Evolutionary conservation across 2,329 filamentous ascomycete genomes (phyloP).

Genomic region (Cryphonectria parasitica): DNA sequence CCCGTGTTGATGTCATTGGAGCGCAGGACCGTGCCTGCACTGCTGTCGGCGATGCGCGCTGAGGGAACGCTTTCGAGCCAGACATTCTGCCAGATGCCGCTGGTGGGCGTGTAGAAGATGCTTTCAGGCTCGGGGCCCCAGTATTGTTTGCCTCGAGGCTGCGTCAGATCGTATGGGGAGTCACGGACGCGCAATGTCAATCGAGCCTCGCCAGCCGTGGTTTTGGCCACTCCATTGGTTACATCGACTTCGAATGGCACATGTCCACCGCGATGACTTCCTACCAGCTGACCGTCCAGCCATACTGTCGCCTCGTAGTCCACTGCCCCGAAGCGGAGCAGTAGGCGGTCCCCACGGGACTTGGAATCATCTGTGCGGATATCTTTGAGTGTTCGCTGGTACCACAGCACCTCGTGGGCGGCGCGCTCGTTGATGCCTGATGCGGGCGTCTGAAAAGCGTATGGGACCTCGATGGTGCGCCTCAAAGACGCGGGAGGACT

Average conservation of each 20-base stretch:
- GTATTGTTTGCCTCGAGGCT: constrained; percentile 71
- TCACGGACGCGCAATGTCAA: constrained; percentile 64
- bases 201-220: constrained; percentile 37
- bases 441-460: constrained; percentile 66
- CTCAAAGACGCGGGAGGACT: constrained; percentile 55
- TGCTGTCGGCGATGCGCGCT: constrained; percentile 57
- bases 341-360: constrained; percentile 44
- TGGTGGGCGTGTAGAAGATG: constrained; percentile 62
- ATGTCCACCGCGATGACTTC: constrained; percentile 61
- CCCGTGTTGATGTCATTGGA: constrained; percentile 58
- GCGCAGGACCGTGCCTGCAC: constrained; percentile 60
- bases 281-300: constrained; percentile 56
- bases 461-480: constrained; percentile 64
- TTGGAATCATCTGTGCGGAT: constrained; percentile 50
- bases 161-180: constrained; percentile 65
- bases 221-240: constrained; percentile 49
- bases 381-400: constrained; percentile 58
- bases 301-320: constrained; percentile 64
- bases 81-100: constrained; percentile 62
- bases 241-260: constrained; percentile 63
- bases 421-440: constrained; percentile 65
- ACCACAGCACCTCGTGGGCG: constrained; percentile 71
- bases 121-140: constrained; percentile 64
- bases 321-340: constrained; percentile 63
- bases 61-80: constrained; percentile 60